Evolutionary conservation across 768 basidiomycete genomes (phyloP), one percentile per base, ranked within the genome.

Genomic region (Suillus bovinus): DNA sequence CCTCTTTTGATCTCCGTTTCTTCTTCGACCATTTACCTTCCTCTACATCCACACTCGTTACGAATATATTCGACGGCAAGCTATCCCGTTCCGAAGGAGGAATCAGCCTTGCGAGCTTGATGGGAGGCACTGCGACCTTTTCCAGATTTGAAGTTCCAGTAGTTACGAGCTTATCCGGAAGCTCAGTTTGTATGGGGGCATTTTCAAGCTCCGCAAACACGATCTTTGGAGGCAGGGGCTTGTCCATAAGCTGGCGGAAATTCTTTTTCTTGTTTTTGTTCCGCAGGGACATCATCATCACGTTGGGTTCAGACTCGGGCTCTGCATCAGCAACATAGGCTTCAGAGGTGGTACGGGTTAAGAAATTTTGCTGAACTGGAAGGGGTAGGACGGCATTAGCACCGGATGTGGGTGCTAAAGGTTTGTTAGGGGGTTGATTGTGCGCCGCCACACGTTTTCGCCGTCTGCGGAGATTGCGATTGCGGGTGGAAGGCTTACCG

Each of bases 211-310:
- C 67, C 1, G 70, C 70, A 64, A 89, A 89, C 20, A 84, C 74
- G 61, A 90, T 87, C 72, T 85, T 89, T 42, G 75, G 69, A 38
- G 72, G 80, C 65, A 72, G 79, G 57, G 58, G 79, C 70, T 42
- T 74, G 54, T 73, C 66, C 72, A 87, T 79, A 8, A 82, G 75
- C 55, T 82, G 77, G 67, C 81, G 86, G 73, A 88, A 90, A 22
- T 85, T 86, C 61, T 84, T 87, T 50, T 82, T 84, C 72, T 91
- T 92, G 73, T 90, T 91, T 73, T 89, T 91, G 71, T 89, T 91
- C 49, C 83, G 79, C 24, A 90, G 73, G 0, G 84, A 84, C 46
- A 83, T 77, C 46, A 13, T 53, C 16, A 59, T 49, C 1, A 46
- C 33, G 27, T 46, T 42, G 24, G 47, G 36, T 7, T 36, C 50